Conservation (phyloP, 371 early-diverging fungal species). For the Lichtheimia hyalospora region DNA sequence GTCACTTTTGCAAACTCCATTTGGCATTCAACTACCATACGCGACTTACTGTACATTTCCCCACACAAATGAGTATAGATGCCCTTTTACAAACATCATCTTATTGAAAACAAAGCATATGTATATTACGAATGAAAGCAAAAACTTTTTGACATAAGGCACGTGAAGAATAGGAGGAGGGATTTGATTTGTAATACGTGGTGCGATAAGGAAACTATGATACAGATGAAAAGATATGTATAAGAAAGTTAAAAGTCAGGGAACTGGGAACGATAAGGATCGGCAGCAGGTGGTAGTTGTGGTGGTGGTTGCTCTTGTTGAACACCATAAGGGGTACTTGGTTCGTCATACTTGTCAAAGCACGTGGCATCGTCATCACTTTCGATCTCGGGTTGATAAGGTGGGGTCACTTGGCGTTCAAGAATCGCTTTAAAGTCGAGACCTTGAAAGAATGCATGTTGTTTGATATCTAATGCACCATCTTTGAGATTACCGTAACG, state of each 20-base stretch:
- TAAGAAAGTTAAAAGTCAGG: conserved; percentile 33
- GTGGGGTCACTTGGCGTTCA: conserved; percentile 79
- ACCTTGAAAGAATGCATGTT: conserved; percentile 93
- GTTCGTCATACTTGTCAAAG: conserved; percentile 92
- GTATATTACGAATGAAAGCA: neutral
- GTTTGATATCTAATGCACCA: conserved; percentile 88
- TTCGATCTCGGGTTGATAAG: conserved; percentile 82
- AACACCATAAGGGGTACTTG: conserved; percentile 62
- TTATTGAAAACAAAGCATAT: neutral
- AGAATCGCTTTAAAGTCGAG: conserved; percentile 88
- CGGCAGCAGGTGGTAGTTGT: conserved; percentile 21
- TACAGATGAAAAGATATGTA: neutral
- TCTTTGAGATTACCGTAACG: conserved; percentile 88
- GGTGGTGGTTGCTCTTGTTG: too few relatives aligned
- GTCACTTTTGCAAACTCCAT: neutral
- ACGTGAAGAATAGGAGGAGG: too few relatives aligned
- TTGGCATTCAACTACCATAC: conserved; percentile 9
- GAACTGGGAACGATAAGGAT: conserved; percentile 40
- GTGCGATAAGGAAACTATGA: neutral
- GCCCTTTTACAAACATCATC: neutral
- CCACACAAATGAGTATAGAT: conserved; percentile 1
- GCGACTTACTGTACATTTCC: conserved; percentile 1
- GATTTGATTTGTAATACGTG: neutral
- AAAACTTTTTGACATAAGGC: too few relatives aligned
- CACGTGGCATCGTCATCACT: conserved; percentile 91